phyloP scores from a whole-genome alignment of 495 filamentous ascomycete genomes.

The Lasiosphaeria miniovina region DNA sequence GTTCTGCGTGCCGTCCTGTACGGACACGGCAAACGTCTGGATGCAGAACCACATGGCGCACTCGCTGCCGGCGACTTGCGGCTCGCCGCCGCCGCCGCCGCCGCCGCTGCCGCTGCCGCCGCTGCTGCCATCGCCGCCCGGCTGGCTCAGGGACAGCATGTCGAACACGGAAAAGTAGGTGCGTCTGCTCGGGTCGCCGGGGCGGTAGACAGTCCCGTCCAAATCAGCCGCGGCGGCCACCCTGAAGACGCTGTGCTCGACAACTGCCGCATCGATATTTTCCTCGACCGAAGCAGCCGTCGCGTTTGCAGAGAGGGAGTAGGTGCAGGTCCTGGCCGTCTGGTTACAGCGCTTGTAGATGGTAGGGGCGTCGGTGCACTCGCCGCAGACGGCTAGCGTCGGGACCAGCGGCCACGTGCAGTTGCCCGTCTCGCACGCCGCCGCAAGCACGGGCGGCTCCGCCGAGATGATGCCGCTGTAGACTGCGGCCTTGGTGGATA shows the following conservation, averaged over 20 bases:
- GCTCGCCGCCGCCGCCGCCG: slow-evolving; percentile 8
- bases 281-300: slow-evolving; percentile 27
- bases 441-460: slow-evolving; percentile 19
- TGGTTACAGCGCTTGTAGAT: slow-evolving; percentile 20
- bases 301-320: slow-evolving; percentile 18
- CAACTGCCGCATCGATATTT: neutral
- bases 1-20: slow-evolving; percentile 26
- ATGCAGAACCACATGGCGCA: slow-evolving; percentile 41
- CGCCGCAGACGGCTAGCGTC: slow-evolving; percentile 34
- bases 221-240: slow-evolving; percentile 24
- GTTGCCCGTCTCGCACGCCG: slow-evolving; percentile 30
- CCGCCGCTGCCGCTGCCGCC: too few species aligned
- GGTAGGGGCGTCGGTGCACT: slow-evolving; percentile 23
- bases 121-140: neutral
- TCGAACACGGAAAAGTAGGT: slow-evolving; percentile 38
- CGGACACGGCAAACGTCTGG: slow-evolving; percentile 25
- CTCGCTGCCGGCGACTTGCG: slow-evolving; percentile 11
- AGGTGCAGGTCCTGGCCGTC: slow-evolving; percentile 27
- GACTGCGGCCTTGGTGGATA: slow-evolving; percentile 38
- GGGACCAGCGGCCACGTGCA: slow-evolving; percentile 38
- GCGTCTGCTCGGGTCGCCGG: slow-evolving; percentile 14
- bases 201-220: slow-evolving; percentile 16
- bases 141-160: slow-evolving; percentile 26
- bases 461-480: slow-evolving; percentile 38
- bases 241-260: slow-evolving; percentile 25